Evolutionary conservation across 73 alveolate species (phyloP), one percentile per base, ranked within the genome.

Genomic region (Stentor roeselii): DNA sequence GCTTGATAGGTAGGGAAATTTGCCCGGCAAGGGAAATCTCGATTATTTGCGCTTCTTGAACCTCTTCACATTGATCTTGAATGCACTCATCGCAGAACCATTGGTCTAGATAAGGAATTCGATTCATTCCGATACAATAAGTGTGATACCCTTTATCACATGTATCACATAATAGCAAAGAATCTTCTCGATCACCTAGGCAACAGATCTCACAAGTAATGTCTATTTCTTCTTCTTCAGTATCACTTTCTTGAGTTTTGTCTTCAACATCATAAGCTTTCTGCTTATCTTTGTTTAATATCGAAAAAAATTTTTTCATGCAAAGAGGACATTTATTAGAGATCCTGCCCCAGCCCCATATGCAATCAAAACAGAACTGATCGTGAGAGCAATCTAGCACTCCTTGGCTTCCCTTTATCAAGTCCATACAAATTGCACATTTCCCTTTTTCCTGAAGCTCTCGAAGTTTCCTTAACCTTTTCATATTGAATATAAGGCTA

Each of bases 111-210:
- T 37, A 14, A 15, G 84, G 84, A 2, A 76, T 39, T n/a, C 60
- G 36, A 36, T 6, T 37, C 39, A 76, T 14, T 39, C 84, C 84
- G 6, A 76, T 76, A 38, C 84, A 76, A 76, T 15, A 14, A 0
- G 84, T 76, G 39, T 76, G 84, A 76, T 37, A 76, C 1, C 84
- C 84, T 76, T 21, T 35, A 76, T 76, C 84, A 2, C 84, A 76
- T 21, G 32, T 41, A 40, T 76, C 84, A 76, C 84, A 76, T 21
- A 76, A 39, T 21, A 76, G 84, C 74, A 76, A 15, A n/a, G 31
- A 14, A 14, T 76, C 84, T 76, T 76, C 84, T 37, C 34, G 41
- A 1, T 39, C 36, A 21, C 6, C 11, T 2, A 40, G 39, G 1
- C n/a, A 30, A 38, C 84, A 76, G 36, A 76, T 35, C 39, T 35